Conservation (phyloP, 495 filamentous ascomycete species). For the Lineolata rhizophorae region DNA sequence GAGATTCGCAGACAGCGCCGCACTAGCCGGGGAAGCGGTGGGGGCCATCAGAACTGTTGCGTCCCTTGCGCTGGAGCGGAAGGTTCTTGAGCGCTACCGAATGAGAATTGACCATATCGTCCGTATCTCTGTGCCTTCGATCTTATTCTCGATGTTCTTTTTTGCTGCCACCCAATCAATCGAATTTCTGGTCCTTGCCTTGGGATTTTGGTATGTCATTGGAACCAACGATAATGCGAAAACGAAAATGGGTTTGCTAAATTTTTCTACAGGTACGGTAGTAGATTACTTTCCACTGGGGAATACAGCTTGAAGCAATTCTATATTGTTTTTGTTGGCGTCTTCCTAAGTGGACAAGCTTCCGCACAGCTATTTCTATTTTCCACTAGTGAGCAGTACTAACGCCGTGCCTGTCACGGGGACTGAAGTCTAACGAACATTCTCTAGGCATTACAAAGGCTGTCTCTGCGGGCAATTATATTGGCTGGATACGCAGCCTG, state of each 20-base stretch:
- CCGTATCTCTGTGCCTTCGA: not conserved
- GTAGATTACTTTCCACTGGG: conserved; percentile 5
- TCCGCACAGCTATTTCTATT: conserved; percentile 9
- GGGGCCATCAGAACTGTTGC: conserved; percentile 32
- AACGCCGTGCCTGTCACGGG: not conserved
- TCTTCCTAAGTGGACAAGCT: conserved; percentile 9
- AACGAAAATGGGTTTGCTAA: not conserved
- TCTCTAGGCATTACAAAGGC: conserved; percentile 6
- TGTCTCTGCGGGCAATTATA: conserved; percentile 6
- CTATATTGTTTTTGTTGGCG: conserved; percentile 8
- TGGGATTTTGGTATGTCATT: conserved; percentile 7
- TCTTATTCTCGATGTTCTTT: conserved; percentile 7
- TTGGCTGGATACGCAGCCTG: conserved; percentile 7
- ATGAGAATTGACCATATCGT: not conserved
- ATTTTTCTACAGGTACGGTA: conserved; percentile 7
- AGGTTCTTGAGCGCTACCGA: conserved; percentile 5
- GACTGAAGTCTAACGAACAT: not conserved
- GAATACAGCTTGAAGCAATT: conserved; percentile 10
- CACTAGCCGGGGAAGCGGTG: conserved; percentile 28
- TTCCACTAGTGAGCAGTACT: conserved; percentile 2
- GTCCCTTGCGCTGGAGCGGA: conserved; percentile 22
- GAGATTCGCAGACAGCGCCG: conserved; percentile 13
- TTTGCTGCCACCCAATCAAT: conserved; percentile 7
- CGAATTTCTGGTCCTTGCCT: conserved; percentile 6
- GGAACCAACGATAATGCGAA: not conserved